phyloP scores from a whole-genome alignment of 805 yeast species.

The Hanseniaspora thailandica region DNA sequence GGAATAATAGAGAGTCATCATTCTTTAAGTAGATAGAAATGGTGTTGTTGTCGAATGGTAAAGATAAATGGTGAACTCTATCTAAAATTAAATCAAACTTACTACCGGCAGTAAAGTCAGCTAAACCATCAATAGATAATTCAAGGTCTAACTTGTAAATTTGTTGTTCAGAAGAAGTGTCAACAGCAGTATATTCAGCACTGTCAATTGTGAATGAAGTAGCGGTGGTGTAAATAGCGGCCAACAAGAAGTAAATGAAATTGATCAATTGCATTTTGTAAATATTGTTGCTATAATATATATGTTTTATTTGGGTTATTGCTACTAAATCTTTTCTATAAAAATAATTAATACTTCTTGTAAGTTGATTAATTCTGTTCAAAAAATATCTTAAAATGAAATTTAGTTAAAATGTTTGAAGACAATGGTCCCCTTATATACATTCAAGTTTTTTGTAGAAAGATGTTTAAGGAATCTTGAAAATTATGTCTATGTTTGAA shows the following conservation, averaged over 20 bases:
- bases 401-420: too few relatives aligned
- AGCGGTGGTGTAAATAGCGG: neutral
- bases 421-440: neutral
- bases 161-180: neutral
- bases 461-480: neutral
- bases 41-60: constrained; percentile 6
- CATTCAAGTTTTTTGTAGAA: neutral
- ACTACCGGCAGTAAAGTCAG: constrained; percentile 1
- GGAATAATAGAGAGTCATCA: constrained; percentile 2
- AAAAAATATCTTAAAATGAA: too few relatives aligned
- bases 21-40: constrained; percentile 8
- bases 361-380: too few relatives aligned
- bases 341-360: too few relatives aligned
- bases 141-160: constrained; percentile 5
- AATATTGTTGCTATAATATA: neutral
- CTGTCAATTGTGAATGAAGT: constrained; percentile 2
- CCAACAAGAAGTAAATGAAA: neutral
- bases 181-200: neutral
- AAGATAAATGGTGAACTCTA: constrained; percentile 8
- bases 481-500: neutral
- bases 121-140: neutral
- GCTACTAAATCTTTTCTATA: too few relatives aligned
- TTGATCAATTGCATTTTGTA: neutral
- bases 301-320: neutral
- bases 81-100: neutral